Conservation (phyloP, 2,329 filamentous ascomycete species). For the Penicillium palitans region DNA sequence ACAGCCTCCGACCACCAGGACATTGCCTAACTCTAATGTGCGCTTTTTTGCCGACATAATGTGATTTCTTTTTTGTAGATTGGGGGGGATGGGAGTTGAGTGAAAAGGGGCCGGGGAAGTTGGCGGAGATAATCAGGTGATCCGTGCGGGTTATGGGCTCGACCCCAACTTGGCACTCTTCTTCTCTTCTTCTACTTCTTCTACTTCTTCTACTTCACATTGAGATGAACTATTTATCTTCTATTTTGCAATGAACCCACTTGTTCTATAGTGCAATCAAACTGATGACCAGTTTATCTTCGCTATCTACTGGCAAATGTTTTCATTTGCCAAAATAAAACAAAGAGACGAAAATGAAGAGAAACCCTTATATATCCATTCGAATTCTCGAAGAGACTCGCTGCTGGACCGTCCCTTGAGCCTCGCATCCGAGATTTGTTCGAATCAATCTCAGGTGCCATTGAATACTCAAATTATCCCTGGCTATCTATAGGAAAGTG, state of each 20-base stretch:
- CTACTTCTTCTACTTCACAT: background rate
- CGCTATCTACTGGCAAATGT: background rate
- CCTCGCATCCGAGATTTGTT: no score
- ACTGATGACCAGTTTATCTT: background rate
- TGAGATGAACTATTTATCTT: background rate
- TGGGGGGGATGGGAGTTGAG: background rate
- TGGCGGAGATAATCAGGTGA: constrained; percentile 19
- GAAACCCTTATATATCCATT: background rate
- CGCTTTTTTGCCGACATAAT: constrained; percentile 35
- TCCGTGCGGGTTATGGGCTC: constrained; percentile 10
- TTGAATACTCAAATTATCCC: background rate
- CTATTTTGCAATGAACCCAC: no score
- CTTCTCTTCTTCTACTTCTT: background rate
- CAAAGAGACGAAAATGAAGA: background rate
- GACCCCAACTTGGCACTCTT: background rate
- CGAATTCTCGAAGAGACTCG: background rate
- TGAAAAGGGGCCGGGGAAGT: constrained; percentile 22
- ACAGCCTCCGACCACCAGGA: constrained; percentile 79
- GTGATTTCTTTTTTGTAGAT: constrained; percentile 1
- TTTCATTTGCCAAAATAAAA: no score
- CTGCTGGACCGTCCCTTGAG: background rate
- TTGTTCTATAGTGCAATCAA: no score
- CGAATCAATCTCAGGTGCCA: background rate
- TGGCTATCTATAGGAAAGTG: no score
- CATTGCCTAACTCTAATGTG: constrained; percentile 59